phyloP scores from a whole-genome alignment of 2,329 filamentous ascomycete species.

The Claviceps monticola region DNA sequence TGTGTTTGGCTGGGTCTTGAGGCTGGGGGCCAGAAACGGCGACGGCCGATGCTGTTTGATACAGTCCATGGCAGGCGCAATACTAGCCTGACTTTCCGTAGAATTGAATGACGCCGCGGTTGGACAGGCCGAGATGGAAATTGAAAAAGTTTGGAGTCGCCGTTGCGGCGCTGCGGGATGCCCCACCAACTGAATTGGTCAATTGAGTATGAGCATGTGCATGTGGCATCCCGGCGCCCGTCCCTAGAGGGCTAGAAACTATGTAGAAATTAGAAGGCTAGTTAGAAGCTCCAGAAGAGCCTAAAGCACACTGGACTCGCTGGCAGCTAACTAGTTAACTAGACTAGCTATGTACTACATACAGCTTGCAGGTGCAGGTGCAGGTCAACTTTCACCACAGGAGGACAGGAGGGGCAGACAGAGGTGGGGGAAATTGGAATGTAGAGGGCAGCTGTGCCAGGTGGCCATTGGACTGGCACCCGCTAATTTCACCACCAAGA shows the following conservation, averaged over 20 bases:
- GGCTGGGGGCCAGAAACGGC: constrained; percentile 64
- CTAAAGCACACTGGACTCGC: no score
- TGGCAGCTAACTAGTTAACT: no score
- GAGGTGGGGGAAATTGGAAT: not conserved
- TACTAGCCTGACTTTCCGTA: not conserved
- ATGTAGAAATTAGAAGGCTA: no score
- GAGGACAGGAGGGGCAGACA: no score
- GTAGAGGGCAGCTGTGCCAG: no score
- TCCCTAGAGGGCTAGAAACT: not conserved
- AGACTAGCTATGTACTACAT: no score
- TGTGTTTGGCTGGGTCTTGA: constrained; percentile 44
- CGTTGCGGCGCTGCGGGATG: not conserved
- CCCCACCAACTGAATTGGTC: not conserved
- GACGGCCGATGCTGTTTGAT: constrained; percentile 29
- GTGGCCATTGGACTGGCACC: no score
- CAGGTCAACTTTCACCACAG: not conserved
- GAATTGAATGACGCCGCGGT: not conserved
- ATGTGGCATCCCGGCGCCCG: not conserved
- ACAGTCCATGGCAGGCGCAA: not conserved
- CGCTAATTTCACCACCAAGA: not conserved
- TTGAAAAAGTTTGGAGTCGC: not conserved
- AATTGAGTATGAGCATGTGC: no score
- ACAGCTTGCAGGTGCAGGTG: no score
- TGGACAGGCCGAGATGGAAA: not conserved
- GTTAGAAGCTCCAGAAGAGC: no score